phyloP scores from a whole-genome alignment of 1,284 basidiomycete genomes.

The Cutaneotrichosporon curvatum region DNA sequence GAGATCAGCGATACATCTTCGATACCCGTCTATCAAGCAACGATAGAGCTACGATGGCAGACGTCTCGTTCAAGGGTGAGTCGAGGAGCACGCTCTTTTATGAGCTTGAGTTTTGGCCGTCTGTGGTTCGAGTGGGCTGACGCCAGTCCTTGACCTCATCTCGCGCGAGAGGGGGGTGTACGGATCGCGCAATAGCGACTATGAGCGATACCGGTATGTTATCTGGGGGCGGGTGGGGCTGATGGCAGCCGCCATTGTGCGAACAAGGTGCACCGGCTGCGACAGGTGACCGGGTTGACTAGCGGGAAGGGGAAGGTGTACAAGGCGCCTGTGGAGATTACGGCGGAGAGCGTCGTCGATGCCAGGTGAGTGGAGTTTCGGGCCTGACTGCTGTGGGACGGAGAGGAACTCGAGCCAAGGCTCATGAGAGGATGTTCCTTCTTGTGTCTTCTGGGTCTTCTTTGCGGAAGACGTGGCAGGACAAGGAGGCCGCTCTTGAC shows the following conservation, averaged over 20 bases:
- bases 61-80: constrained; percentile 38
- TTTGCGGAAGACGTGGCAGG: too few relatives aligned
- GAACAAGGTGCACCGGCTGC: constrained; percentile 78
- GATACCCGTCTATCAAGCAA: too few relatives aligned
- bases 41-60: constrained; percentile 2
- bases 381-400: neutral
- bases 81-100: neutral
- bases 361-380: constrained; percentile 36
- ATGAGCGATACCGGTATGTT: constrained; percentile 67
- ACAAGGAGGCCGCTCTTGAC: too few relatives aligned
- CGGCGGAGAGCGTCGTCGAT: constrained; percentile 68
- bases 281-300: constrained; percentile 73
- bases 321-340: constrained; percentile 66
- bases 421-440: too few relatives aligned
- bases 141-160: constrained; percentile 52
- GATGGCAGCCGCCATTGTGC: constrained; percentile 57
- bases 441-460: too few relatives aligned
- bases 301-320: constrained; percentile 85
- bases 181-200: constrained; percentile 83
- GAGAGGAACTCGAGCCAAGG: constrained; percentile 36
- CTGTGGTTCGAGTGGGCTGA: neutral
- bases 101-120: too few relatives aligned
- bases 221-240: constrained; percentile 1
- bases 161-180: constrained; percentile 74
- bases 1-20: too few relatives aligned